Percentiles rank a stretch among this genome's conserved stretches.
Conservation (phyloP, 1,284 basidiomycete genomes). For the Butyriboletus regius region DNA sequence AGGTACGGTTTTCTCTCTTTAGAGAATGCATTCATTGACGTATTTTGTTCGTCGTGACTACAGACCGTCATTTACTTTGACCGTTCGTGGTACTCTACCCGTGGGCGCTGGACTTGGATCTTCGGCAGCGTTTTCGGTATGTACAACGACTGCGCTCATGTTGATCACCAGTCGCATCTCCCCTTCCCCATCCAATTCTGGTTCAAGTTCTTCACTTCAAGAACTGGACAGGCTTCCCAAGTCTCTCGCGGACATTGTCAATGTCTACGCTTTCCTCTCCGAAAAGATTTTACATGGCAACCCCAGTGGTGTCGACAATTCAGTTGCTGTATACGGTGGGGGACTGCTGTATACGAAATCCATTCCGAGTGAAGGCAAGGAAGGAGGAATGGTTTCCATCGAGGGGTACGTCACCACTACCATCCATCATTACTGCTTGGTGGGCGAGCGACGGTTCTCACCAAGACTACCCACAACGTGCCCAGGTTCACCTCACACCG, state of each 20-base stretch:
- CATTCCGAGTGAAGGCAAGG: conserved; percentile 56
- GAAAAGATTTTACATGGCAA: conserved; percentile 98
- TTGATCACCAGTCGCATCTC: conserved; percentile 60
- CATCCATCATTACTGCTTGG: not conserved
- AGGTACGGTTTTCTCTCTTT: conserved; percentile 40
- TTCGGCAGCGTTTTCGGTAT: conserved; percentile 89
- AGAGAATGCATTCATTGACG: not conserved
- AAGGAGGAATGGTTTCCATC: conserved; percentile 77
- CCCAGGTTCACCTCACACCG: conserved; percentile 58
- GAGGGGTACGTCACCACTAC: conserved; percentile 59
- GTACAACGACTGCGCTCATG: conserved; percentile 75
- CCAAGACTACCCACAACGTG: conserved; percentile 14
- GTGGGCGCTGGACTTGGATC: conserved; percentile 97
- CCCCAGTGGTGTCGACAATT: conserved; percentile 96
- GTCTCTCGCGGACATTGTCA: conserved; percentile 67
- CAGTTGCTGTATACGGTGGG: conserved; percentile 87
- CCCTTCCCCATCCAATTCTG: conserved; percentile 30
- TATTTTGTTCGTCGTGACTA: not conserved
- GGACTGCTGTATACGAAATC: conserved; percentile 85
- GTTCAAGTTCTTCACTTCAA: conserved; percentile 9
- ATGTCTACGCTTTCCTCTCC: conserved; percentile 88
- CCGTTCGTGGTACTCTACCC: conserved; percentile 88
- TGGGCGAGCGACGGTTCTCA: conserved; percentile 10
- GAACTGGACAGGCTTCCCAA: conserved; percentile 33
- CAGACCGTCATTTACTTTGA: conserved; percentile 72